phyloP scores from a whole-genome alignment of 768 basidiomycete genomes.

The Termitomyces sp. region DNA sequence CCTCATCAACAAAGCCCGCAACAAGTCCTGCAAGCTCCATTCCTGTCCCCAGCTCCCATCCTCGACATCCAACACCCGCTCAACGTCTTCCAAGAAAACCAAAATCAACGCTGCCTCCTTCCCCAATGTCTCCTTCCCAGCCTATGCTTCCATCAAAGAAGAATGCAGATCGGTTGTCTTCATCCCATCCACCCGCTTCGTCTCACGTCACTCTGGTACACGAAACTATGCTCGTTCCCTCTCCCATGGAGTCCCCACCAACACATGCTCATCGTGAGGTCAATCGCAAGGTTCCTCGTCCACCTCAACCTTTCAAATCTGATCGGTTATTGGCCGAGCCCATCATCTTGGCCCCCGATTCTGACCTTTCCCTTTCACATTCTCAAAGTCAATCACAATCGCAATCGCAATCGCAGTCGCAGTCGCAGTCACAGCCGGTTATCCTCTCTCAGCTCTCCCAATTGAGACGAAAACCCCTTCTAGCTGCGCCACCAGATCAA shows the following conservation, averaged over 20 bases:
- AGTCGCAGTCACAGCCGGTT: constrained; percentile 22
- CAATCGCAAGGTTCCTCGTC: constrained; percentile 47
- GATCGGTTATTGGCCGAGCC: constrained; percentile 29
- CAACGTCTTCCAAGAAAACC: constrained; percentile 23
- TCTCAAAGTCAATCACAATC: constrained; percentile 35
- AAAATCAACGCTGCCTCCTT: not conserved
- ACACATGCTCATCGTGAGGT: constrained; percentile 25
- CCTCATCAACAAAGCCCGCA: not conserved
- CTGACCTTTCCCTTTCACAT: constrained; percentile 45
- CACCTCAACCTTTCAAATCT: constrained; percentile 31
- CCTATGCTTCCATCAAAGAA: not conserved
- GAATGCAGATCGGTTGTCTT: not conserved
- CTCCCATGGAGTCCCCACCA: constrained; percentile 4
- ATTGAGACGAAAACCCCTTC: not conserved
- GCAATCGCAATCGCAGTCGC: constrained; percentile 28
- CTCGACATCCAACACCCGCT: constrained; percentile 33
- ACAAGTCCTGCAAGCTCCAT: not conserved
- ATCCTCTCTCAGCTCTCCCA: constrained; percentile 19
- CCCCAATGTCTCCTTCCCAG: constrained; percentile 2
- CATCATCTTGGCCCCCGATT: constrained; percentile 54
- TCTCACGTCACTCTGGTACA: constrained; percentile 5
- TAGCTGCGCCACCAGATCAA: not conserved
- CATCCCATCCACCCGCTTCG: constrained; percentile 1
- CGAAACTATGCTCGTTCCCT: constrained; percentile 14
- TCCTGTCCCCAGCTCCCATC: constrained; percentile 18